phyloP scores from a whole-genome alignment of 1,284 basidiomycete species.

The Testicularia cyperi region DNA sequence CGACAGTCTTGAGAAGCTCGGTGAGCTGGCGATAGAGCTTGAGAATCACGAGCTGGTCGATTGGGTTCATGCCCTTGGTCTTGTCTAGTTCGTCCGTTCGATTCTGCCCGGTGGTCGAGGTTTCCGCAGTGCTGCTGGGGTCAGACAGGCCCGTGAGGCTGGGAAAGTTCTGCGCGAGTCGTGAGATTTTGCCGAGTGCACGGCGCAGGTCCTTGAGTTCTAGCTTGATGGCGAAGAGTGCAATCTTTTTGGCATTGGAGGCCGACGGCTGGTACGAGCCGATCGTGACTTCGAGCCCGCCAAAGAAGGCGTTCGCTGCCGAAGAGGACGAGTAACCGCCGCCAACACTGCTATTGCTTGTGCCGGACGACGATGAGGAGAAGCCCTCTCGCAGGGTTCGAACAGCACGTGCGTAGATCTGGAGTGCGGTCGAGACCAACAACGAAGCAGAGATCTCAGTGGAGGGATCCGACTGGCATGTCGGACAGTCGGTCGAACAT shows the following conservation, averaged over 20 bases:
- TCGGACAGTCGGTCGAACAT: slow-evolving; percentile 56
- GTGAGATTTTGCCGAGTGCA: slow-evolving; percentile 49
- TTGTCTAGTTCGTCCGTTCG: background rate
- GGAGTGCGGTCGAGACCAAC: slow-evolving; percentile 54
- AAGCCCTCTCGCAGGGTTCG: slow-evolving; percentile 52
- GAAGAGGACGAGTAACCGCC: background rate
- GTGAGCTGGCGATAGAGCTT: slow-evolving; percentile 52
- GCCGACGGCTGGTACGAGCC: slow-evolving; percentile 47
- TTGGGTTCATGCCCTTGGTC: slow-evolving; percentile 37
- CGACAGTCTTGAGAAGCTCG: slow-evolving; percentile 51
- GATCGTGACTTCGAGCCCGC: slow-evolving; percentile 49
- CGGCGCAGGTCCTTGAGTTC: slow-evolving; percentile 52
- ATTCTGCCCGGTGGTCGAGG: background rate
- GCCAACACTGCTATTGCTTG: background rate
- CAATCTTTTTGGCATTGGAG: slow-evolving; percentile 53
- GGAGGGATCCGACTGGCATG: slow-evolving; percentile 50
- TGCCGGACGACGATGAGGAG: slow-evolving; percentile 4
- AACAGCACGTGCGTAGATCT: slow-evolving; percentile 58
- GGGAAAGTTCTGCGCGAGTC: slow-evolving; percentile 30
- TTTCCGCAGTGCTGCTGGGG: background rate
- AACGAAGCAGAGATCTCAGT: slow-evolving; percentile 47
- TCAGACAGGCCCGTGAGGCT: background rate
- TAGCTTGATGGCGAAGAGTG: slow-evolving; percentile 57
- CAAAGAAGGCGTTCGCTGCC: slow-evolving; percentile 11
- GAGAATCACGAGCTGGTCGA: slow-evolving; percentile 55